Base-by-base conservation (phyloP, 2,329 filamentous ascomycete genomes). In the Colletotrichum euphorbiae region DNA sequence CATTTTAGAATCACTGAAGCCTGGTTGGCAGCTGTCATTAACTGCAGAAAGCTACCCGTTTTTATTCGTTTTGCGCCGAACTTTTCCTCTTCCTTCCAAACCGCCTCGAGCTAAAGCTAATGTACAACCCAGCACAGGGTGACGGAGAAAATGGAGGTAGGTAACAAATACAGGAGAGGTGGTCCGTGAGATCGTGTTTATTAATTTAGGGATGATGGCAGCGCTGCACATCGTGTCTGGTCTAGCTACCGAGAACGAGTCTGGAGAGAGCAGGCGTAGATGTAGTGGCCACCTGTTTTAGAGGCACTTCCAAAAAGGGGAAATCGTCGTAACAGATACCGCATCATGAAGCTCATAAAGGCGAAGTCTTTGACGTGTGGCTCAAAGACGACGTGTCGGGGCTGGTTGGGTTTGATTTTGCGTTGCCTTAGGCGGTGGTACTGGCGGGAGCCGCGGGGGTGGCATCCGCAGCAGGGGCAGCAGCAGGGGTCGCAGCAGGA, bases 51-150 rank as follows among this genome's bases (percentile, higher is more conserved):
- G 75, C 73, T 71, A 74, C 75, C 75, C 74, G 73, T 67, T 74
- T 69, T 74, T 72, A 74, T 74, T 74, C 71, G 75, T 67, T 64
- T 76, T 75, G 75, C 76, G 75, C 75, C 75, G 62, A 75, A 60
- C 73, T 76, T 74, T 78, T 76, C 75, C 75, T 74, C 74, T 72
- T 69, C 71, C 74, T 72, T 66, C 62, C 62, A 67, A 71, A 71
- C 74, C 73, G 70, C 72, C 69, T 74, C 73, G 70, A 71, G 73
- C 74, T 72, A 70, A 77, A 77, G 74, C 75, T 79, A 78, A 73
- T 74, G 72, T 78, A 77, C 76, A 78, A 75, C 77, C 77, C 75
- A 77, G 75, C 75, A 74, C 72, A 73, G 74, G 70, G 73, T 74
- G 71, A 75, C 69, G 73, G 75, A 75, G 74, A 76, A 74, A 75